Base-by-base conservation (phyloP, 345 rosid genomes). In the Aquilaria yunnanensis region DNA sequence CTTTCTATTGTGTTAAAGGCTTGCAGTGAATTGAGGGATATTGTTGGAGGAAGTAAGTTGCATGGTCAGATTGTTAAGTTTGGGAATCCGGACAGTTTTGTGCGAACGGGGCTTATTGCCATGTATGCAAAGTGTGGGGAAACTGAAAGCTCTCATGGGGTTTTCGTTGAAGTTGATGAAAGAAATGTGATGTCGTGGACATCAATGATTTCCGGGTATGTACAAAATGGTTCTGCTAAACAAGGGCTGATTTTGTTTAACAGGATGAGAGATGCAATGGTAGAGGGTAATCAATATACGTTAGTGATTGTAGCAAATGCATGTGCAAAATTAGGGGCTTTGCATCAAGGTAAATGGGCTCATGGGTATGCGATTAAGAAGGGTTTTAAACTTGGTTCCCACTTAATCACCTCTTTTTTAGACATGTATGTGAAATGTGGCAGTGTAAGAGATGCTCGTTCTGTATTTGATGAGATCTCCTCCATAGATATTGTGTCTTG, bases 341-440 rank as follows among this genome's bases (percentile, higher is more conserved):
- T 76, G 76, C 85, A 93, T 73, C 91, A 80, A 72, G 98, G 96
- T 56, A 83, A 74, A 73, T 80, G 89, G 83, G 76, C 84, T 61
- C 98, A 87, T 69, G 89, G 85, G 12, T 83, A 78, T 75, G 76
- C 81, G 67, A 78, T 82, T 49, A 92, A 92, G 77, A 74, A 55
- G 6, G 98, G 96, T 4, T 54, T 82, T 41, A 75, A 78, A 62
- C 56, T 80, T 52, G 83, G 73, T 58, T 81, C 88, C 5, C 74
- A 80, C 70, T 83, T 88, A 76, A 81, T 70, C 57, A 85, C 96
- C 29, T 74, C 88, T 32, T 62, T 90, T 50, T 41, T 88, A 5
- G 90, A 85, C 61, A 84, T 93, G 96, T 90, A 93, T 72, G 81
- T 82, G 1, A 93, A 90, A 71, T 90, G 96, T 69, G 84, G 80